phyloP scores from a whole-genome alignment of 2,329 filamentous ascomycete species.

The Periconia digitata region DNA sequence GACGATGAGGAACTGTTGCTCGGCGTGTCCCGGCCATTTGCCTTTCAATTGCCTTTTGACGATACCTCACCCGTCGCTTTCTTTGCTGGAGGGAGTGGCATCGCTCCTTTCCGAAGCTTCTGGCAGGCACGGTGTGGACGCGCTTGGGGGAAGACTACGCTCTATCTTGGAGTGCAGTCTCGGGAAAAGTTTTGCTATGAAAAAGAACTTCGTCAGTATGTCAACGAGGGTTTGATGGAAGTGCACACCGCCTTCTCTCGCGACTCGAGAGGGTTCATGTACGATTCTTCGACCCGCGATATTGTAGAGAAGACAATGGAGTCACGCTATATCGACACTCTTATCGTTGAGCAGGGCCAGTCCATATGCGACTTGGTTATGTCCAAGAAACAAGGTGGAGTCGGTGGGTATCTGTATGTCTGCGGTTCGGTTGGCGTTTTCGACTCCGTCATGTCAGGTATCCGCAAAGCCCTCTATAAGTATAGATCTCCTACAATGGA shows the following conservation, averaged over 20 bases:
- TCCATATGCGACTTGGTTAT: slow-evolving; percentile 58
- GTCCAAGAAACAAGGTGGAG: slow-evolving; percentile 50
- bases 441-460: slow-evolving; percentile 59
- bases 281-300: slow-evolving; percentile 46
- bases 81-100: slow-evolving; percentile 51
- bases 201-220: slow-evolving; percentile 23
- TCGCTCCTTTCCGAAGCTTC: slow-evolving; percentile 27
- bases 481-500: slow-evolving; percentile 26
- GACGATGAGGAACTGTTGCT: slow-evolving; percentile 55
- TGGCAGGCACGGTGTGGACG: slow-evolving; percentile 24
- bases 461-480: slow-evolving; percentile 55
- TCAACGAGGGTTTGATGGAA: slow-evolving; percentile 54
- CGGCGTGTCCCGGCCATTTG: slow-evolving; percentile 55
- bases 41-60: slow-evolving; percentile 56
- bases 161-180: slow-evolving; percentile 35
- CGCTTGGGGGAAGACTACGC: slow-evolving; percentile 20
- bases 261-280: slow-evolving; percentile 51
- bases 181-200: slow-evolving; percentile 28
- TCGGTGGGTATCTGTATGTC: slow-evolving; percentile 48
- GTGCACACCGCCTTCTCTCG: slow-evolving; percentile 57
- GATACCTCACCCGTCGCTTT: slow-evolving; percentile 54
- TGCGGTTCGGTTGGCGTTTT: slow-evolving; percentile 54
- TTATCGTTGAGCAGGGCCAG: slow-evolving; percentile 56
- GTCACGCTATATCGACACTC: slow-evolving; percentile 55
- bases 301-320: slow-evolving; percentile 54